Evolutionary conservation across 306 rosid genomes (phyloP).

Genomic region (Trichosanthes truncata): DNA sequence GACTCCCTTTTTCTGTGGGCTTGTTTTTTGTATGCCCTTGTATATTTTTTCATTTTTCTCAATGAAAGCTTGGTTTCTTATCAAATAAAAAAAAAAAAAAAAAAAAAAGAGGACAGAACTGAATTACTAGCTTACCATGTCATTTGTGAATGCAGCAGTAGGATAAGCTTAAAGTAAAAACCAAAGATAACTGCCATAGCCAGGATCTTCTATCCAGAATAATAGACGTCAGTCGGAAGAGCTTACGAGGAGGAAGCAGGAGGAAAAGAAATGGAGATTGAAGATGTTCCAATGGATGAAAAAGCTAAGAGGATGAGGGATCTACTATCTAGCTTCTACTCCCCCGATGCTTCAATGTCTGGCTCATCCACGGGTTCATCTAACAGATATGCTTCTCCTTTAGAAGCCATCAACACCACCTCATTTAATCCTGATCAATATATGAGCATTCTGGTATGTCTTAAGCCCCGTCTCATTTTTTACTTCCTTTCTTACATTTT

Average conservation of each 20-base stretch:
- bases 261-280: conserved; percentile 41
- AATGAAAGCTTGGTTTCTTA: not conserved
- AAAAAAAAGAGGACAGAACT: not conserved
- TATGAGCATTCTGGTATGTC: conserved; percentile 65
- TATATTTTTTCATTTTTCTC: no score
- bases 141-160: not conserved
- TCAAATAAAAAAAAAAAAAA: not conserved
- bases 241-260: conserved; percentile 1
- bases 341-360: conserved; percentile 59
- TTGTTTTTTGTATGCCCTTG: not conserved
- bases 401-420: conserved; percentile 67
- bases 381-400: conserved; percentile 39
- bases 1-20: not conserved
- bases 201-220: conserved; percentile 5
- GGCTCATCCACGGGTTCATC: conserved; percentile 24
- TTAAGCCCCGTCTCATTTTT: not conserved
- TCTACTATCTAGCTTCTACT: conserved; percentile 89
- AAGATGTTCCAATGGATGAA: conserved; percentile 54
- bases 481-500: not conserved
- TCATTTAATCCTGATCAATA: conserved; percentile 80
- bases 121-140: not conserved
- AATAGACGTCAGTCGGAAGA: not conserved
- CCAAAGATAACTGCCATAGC: not conserved
- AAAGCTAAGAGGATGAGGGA: conserved; percentile 93
- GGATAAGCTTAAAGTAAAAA: not conserved